Conservation (phyloP, 768 basidiomycete species). For the Leccinum sublutescens region DNA sequence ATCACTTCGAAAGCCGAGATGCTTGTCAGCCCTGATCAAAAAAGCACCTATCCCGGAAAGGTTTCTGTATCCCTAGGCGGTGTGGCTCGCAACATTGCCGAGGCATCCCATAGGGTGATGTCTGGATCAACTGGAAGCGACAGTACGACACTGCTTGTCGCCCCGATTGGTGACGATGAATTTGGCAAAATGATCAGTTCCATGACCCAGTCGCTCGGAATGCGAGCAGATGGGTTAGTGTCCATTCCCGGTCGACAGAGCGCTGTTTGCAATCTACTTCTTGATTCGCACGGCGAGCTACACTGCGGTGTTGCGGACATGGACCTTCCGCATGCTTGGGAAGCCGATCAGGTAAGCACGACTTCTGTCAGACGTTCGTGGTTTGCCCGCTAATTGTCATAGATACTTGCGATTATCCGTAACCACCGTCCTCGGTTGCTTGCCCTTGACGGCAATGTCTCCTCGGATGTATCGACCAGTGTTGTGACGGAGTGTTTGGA, state of each 20-base stretch:
- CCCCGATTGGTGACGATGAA: conserved; percentile 73
- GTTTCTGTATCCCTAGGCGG: conserved; percentile 79
- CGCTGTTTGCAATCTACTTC: conserved; percentile 84
- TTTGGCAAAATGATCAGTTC: conserved; percentile 67
- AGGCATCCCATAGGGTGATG: conserved; percentile 75
- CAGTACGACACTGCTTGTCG: conserved; percentile 57
- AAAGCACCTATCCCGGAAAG: conserved; percentile 79
- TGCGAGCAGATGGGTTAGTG: conserved; percentile 82
- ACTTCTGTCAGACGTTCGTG: neutral
- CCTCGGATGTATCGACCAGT: conserved; percentile 46
- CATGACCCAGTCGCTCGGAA: conserved; percentile 60
- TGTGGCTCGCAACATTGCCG: conserved; percentile 93
- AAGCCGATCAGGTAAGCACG: conserved; percentile 41
- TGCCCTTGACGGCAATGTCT: conserved; percentile 76
- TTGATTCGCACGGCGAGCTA: conserved; percentile 70
- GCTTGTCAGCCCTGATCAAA: conserved; percentile 35
- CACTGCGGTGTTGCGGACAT: conserved; percentile 93
- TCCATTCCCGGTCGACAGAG: conserved; percentile 44
- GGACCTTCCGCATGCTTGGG: conserved; percentile 58
- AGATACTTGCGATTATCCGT: conserved; percentile 55
- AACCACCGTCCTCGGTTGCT: conserved; percentile 55
- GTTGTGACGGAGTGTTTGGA: conserved; percentile 53
- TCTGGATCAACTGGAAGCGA: conserved; percentile 27
- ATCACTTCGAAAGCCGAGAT: conserved; percentile 61
- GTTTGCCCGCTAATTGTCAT: neutral